Evolutionary conservation across 2,329 filamentous ascomycete genomes (phyloP), one percentile per base, ranked within the genome.

Genomic region (Scytalidium sp.): DNA sequence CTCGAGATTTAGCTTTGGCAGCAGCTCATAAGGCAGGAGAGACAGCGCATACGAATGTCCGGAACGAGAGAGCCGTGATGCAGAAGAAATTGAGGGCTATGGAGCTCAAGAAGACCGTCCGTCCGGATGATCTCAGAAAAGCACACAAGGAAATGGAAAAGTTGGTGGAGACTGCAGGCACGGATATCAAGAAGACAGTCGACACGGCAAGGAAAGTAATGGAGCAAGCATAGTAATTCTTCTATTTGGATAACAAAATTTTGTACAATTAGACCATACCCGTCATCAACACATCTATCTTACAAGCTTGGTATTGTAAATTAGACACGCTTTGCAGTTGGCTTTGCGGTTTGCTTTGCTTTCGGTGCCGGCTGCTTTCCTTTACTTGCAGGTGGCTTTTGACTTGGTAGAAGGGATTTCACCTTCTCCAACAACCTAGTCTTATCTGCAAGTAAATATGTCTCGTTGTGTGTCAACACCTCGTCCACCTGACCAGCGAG

Each of bases 121-220:
- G 67, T 22, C 62, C 60, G 11, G 68, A 70, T 63, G 68, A 70
- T 56, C 50, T 69, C 43, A 68, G 65, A 51, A 70, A 66, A 47
- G 67, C 63, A 11, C 64, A 66, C 42, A 70, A 68, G 45, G 62
- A 67, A 48, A 63, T 70, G 63, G 68, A 70, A 53, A 66, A 64
- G 48, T 57, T 70, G 39, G 63, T 67, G 8, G 66, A 69, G 53
- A 65, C 63, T 47, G 62, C 53, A 9, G 50, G 51, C 22, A 55
- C 46, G 15, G 64, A 68, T 45, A 59, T 67, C 2, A 69, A 70
- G 55, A 65, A 64, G 50, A 50, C 59, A n/a, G 62, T 67, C n/a
- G 67, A 70, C 22, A 60, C 54, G 3, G 67, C 66, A 9, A 60
- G 60, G 47, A 70, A 70, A 47, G 55, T 48, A 10, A 66, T 69